These are phyloP conservation scores for Linum tenue DNA, from an alignment of 345 rosid genomes.

Conservation along the genomic window DNA sequence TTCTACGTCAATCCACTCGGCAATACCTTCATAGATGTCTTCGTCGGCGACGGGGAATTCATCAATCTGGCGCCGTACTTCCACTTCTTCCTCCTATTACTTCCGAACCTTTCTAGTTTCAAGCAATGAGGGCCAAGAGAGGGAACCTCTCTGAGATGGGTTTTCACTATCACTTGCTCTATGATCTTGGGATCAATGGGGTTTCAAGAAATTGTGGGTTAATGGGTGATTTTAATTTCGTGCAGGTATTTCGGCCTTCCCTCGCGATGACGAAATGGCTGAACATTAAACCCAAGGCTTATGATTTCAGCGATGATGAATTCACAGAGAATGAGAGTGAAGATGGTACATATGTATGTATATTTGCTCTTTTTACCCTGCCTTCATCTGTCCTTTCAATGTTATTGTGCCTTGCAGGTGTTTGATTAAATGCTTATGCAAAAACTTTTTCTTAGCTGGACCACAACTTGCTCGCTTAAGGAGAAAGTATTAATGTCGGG, in stretches of 20 bases:
- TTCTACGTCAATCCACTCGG: too few relatives aligned
- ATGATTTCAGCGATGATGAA: constrained; percentile 95
- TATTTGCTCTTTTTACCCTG: not conserved
- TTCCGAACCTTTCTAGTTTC: too few relatives aligned
- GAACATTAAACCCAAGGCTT: constrained; percentile 66
- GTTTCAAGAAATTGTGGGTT: not conserved
- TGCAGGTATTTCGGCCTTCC: constrained; percentile 88
- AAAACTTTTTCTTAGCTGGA: not conserved
- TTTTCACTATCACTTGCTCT: not conserved
- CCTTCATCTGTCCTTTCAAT: not conserved
- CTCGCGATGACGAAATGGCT: constrained; percentile 95
- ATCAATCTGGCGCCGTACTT: not conserved
- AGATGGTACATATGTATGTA: constrained; percentile 51
- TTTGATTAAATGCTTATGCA: not conserved
- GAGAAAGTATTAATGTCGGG: constrained; percentile 26
- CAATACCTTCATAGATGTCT: too few relatives aligned
- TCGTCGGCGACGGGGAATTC: too few relatives aligned
- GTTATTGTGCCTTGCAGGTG: not conserved
- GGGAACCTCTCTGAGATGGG: constrained; percentile 71
- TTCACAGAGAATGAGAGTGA: constrained; percentile 87
- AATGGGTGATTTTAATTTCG: constrained; percentile 5
- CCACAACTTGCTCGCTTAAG: constrained; percentile 44
- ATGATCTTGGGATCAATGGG: constrained; percentile 1
- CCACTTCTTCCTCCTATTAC: constrained; percentile 7
- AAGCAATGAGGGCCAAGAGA: constrained; percentile 46